phyloP scores from a whole-genome alignment of 192 early-diverging fungal species.

The Lobosporangium transversale region DNA sequence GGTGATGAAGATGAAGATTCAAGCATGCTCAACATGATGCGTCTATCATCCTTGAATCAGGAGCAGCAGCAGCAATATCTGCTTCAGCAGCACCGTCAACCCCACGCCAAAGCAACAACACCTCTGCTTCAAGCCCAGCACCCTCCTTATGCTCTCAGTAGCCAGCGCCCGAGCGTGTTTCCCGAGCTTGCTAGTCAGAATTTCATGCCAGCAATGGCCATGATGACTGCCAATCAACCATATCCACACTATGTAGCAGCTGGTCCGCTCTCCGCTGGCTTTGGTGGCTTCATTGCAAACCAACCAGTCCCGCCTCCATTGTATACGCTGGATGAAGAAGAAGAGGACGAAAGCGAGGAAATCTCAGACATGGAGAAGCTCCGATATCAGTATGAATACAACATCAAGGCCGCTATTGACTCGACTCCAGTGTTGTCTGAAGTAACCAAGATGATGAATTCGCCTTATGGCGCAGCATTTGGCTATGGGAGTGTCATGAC shows the following conservation, averaged over 20 bases:
- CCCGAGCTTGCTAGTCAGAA: slow-evolving; percentile 28
- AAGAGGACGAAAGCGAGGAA: slow-evolving; percentile 42
- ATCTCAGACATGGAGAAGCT: slow-evolving; percentile 49
- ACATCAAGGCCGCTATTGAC: slow-evolving; percentile 52
- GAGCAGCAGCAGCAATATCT: slow-evolving; percentile 26
- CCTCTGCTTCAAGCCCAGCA: slow-evolving; percentile 25
- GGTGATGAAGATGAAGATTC: slow-evolving; percentile 44
- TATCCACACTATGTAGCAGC: slow-evolving; percentile 14
- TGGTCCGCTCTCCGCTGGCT: slow-evolving; percentile 36
- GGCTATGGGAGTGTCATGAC: slow-evolving; percentile 22
- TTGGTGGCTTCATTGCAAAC: slow-evolving; percentile 32
- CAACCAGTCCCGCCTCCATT: slow-evolving; percentile 31
- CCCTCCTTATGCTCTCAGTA: slow-evolving; percentile 12
- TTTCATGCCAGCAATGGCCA: slow-evolving; percentile 25
- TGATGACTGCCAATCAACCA: slow-evolving; percentile 8
- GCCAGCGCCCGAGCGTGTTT: slow-evolving; percentile 16
- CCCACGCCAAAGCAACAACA: slow-evolving; percentile 9
- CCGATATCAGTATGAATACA: slow-evolving; percentile 50
- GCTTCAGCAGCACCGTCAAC: slow-evolving; percentile 28
- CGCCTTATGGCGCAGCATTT: slow-evolving; percentile 31
- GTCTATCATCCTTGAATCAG: slow-evolving; percentile 13
- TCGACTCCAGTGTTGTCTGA: slow-evolving; percentile 43
- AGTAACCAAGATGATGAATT: slow-evolving; percentile 37
- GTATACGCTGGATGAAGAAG: slow-evolving; percentile 48
- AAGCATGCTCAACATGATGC: slow-evolving; percentile 34